Evolutionary conservation across 2,329 filamentous ascomycete species (phyloP).

Genomic region (Phaeosphaeriaceae sp.): DNA sequence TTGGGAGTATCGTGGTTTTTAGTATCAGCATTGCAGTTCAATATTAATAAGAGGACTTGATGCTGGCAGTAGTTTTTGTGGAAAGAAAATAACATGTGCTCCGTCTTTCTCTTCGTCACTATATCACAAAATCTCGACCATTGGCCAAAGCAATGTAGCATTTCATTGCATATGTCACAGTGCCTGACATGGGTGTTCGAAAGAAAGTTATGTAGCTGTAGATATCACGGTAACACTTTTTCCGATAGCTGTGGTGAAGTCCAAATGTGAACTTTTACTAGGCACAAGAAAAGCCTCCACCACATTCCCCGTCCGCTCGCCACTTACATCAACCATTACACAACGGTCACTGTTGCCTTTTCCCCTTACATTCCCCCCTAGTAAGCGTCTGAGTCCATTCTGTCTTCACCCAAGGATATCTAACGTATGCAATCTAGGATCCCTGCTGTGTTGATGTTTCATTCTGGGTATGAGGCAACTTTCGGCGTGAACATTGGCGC

Average conservation of each 20-base stretch:
- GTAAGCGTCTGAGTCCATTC: too few relatives aligned
- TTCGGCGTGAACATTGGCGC: conserved; percentile 1
- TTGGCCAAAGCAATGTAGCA: neutral
- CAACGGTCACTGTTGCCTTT: neutral
- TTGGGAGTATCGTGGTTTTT: neutral
- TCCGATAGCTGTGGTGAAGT: neutral
- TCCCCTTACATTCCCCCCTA: too few relatives aligned
- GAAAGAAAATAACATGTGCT: neutral
- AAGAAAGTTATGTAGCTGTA: too few relatives aligned
- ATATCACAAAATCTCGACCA: neutral
- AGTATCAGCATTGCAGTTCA: neutral
- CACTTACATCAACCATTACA: neutral
- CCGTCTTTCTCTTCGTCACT: neutral
- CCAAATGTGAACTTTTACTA: neutral
- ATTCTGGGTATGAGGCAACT: too few relatives aligned
- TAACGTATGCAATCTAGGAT: neutral
- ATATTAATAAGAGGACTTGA: neutral
- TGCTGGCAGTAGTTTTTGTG: neutral
- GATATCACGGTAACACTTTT: too few relatives aligned
- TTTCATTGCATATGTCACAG: too few relatives aligned
- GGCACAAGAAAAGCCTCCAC: neutral
- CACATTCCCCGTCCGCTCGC: neutral
- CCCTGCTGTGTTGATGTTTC: neutral
- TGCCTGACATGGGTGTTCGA: too few relatives aligned
- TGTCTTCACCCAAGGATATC: too few relatives aligned